Conservation (phyloP, 306 rosid species). For the Quercus bicolor region DNA sequence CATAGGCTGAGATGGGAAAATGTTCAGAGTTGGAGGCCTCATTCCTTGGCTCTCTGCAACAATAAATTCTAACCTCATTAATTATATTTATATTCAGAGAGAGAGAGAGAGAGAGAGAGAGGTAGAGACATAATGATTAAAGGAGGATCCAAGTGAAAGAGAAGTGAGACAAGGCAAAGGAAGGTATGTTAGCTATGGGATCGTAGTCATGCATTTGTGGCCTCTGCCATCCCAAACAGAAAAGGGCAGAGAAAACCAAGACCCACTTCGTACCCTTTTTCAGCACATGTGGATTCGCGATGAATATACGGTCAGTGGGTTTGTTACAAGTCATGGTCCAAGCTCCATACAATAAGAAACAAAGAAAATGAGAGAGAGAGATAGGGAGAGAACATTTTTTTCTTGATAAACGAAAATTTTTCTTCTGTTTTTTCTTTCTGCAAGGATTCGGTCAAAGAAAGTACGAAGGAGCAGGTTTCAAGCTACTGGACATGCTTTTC, state of each 20-base stretch:
- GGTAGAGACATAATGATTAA: conserved; percentile 25
- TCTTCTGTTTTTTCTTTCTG: conserved; percentile 1
- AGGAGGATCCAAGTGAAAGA: conserved; percentile 11
- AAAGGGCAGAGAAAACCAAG: conserved; percentile 28
- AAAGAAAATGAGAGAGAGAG: neutral
- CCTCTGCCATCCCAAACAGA: conserved; percentile 14
- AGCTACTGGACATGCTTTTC: conserved; percentile 46
- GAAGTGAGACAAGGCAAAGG: conserved; percentile 14
- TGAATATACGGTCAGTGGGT: conserved; percentile 41
- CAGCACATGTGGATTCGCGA: conserved; percentile 33
- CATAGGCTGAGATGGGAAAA: conserved; percentile 98
- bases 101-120: neutral
- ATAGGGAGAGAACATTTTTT: neutral
- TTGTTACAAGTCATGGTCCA: conserved; percentile 58
- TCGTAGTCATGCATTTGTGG: conserved; percentile 33
- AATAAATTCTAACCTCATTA: conserved; percentile 21
- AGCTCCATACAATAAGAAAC: conserved; percentile 23
- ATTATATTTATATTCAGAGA: neutral
- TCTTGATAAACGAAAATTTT: neutral
- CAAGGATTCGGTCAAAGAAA: conserved; percentile 67
- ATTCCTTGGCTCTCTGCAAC: conserved; percentile 56
- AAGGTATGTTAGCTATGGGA: neutral
- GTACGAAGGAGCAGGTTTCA: conserved; percentile 45
- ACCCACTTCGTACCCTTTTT: conserved; percentile 25
- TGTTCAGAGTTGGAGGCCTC: conserved; percentile 95